phyloP scores from a whole-genome alignment of 345 rosid genomes.

The thale cress (Arabidopsis thaliana) region DNA sequence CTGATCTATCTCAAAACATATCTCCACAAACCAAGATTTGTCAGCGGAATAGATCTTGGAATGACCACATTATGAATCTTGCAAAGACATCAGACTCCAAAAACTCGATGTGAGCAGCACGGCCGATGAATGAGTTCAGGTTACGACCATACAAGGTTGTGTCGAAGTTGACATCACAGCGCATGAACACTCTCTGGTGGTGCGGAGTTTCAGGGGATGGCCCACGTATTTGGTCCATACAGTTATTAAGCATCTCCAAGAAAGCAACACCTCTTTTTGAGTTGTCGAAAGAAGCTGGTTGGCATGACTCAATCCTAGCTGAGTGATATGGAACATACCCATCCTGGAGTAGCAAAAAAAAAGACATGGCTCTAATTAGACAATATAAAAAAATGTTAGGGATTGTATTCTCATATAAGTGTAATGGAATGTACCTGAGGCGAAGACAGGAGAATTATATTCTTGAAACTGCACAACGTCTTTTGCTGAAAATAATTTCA shows the following conservation, averaged over 20 bases:
- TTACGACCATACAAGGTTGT: constrained; percentile 79
- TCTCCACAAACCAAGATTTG: not conserved
- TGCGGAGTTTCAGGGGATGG: constrained; percentile 48
- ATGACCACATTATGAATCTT: constrained; percentile 96
- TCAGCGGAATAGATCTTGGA: constrained; percentile 71
- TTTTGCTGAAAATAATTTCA: constrained; percentile 66
- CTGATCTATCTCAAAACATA: constrained; percentile 1
- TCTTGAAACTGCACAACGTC: constrained; percentile 80
- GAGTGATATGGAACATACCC: constrained; percentile 99
- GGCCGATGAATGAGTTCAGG: constrained; percentile 82
- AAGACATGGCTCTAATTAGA: constrained; percentile 9
- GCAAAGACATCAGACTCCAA: constrained; percentile 88
- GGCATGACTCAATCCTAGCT: constrained; percentile 86
- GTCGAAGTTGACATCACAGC: constrained; percentile 94
- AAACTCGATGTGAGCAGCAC: constrained; percentile 98
- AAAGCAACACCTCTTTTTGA: constrained; percentile 80
- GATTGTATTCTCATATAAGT: not conserved
- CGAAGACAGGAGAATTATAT: constrained; percentile 81
- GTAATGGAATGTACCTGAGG: constrained; percentile 75
- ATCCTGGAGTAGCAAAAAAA: constrained; percentile 57
- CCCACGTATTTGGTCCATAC: constrained; percentile 93
- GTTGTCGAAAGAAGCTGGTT: constrained; percentile 75
- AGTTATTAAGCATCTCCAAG: constrained; percentile 89
- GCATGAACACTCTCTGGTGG: constrained; percentile 75
- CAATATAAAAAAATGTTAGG: no score